phyloP scores from a whole-genome alignment of 306 rosid species.

The Rosa multiflora region DNA sequence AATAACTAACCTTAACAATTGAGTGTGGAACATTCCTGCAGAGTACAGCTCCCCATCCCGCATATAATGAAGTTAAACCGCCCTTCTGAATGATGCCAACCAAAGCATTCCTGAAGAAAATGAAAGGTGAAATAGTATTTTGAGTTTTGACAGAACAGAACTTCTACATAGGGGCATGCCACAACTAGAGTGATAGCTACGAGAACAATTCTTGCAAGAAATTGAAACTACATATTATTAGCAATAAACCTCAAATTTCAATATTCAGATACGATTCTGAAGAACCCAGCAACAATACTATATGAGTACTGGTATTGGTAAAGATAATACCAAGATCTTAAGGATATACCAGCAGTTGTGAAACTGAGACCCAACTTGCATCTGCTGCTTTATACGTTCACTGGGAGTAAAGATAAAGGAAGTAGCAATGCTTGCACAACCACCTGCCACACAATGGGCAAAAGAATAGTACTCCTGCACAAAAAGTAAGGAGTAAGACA shows the following conservation, averaged over 20 bases:
- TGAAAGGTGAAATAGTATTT: conserved; percentile 1
- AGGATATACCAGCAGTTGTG: conserved; percentile 80
- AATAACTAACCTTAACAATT: conserved; percentile 70
- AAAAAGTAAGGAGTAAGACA: conserved; percentile 34
- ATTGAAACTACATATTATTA: neutral
- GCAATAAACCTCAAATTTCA: neutral
- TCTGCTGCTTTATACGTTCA: conserved; percentile 95
- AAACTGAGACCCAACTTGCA: conserved; percentile 89
- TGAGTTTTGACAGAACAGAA: conserved; percentile 19
- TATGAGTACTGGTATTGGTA: conserved; percentile 18
- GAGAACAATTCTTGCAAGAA: neutral
- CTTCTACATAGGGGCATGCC: conserved; percentile 15
- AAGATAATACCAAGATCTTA: conserved; percentile 27
- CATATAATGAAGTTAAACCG: conserved; percentile 71
- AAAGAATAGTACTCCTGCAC: conserved; percentile 73
- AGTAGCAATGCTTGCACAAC: conserved; percentile 93
- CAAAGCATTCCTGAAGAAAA: conserved; percentile 60
- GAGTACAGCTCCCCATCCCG: conserved; percentile 97
- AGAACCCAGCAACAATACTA: conserved; percentile 9
- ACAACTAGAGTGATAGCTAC: conserved; percentile 14
- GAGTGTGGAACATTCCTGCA: conserved; percentile 95
- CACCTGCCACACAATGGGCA: conserved; percentile 88
- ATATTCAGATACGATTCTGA: neutral
- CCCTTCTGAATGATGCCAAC: conserved; percentile 72
- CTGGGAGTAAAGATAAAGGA: conserved; percentile 96